phyloP scores from a whole-genome alignment of 495 filamentous ascomycete species.

The Letharia columbiana region DNA sequence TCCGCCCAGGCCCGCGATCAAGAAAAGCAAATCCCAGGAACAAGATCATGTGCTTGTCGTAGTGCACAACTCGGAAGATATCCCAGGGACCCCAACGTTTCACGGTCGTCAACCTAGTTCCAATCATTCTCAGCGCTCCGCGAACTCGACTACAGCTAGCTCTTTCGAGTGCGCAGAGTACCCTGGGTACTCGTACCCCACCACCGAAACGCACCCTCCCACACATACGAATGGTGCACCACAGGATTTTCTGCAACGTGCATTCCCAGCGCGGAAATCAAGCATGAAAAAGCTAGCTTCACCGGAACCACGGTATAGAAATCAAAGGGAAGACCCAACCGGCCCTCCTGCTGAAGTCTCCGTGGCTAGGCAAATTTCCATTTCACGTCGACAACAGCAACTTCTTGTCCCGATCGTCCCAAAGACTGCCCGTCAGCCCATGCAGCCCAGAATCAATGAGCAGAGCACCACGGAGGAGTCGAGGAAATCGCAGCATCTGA shows the following conservation, averaged over 20 bases:
- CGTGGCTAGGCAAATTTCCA: slow-evolving; percentile 51
- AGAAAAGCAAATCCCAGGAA: slow-evolving; percentile 14
- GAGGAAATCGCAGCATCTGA: slow-evolving; percentile 18
- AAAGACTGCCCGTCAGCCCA: slow-evolving; percentile 20
- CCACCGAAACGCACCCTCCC: not conserved
- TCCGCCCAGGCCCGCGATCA: slow-evolving; percentile 12
- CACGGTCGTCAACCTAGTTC: slow-evolving; percentile 14
- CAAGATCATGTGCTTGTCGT: slow-evolving; percentile 17
- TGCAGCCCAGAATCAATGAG: slow-evolving; percentile 21
- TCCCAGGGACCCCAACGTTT: not conserved
- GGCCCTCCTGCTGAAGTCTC: slow-evolving; percentile 44
- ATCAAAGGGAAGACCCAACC: not conserved
- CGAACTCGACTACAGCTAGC: slow-evolving; percentile 16
- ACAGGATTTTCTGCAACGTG: slow-evolving; percentile 2
- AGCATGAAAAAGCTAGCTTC: slow-evolving; percentile 15
- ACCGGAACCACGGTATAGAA: not conserved
- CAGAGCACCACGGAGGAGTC: not conserved
- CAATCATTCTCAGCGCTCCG: slow-evolving; percentile 8
- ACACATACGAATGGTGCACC: not conserved
- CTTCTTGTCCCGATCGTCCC: slow-evolving; percentile 31
- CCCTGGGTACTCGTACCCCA: not conserved
- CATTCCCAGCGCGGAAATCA: slow-evolving; percentile 19
- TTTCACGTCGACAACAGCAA: slow-evolving; percentile 47
- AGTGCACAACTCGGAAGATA: slow-evolving; percentile 14
- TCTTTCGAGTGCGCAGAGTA: slow-evolving; percentile 19